Percentiles rank a stretch among this genome's conserved stretches.
phyloP scores from a whole-genome alignment of 208 protist genomes.

The Phytomonas francai region DNA sequence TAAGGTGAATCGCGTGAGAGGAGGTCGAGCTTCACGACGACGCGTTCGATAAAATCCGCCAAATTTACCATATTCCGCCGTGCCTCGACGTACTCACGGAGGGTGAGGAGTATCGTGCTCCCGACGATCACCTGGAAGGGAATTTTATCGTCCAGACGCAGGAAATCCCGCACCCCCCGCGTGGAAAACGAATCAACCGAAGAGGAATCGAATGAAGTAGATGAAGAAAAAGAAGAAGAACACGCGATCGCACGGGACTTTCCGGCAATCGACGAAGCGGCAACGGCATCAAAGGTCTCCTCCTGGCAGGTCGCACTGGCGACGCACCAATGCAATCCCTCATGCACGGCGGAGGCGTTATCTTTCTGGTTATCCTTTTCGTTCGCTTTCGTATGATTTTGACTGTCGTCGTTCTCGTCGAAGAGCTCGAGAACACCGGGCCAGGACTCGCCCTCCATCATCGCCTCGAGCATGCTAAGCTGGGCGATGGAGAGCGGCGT shows the following conservation, averaged over 20 bases:
- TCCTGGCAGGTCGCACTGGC: conserved; percentile 19
- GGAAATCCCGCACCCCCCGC: not conserved
- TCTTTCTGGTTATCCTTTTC: not conserved
- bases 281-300: conserved; percentile 13
- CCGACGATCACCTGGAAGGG: conserved; percentile 18
- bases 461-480: conserved; percentile 28
- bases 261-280: conserved; percentile 8
- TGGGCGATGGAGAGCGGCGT: conserved; percentile 24
- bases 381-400: not conserved
- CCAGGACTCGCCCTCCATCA: conserved; percentile 38
- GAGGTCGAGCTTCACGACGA: conserved; percentile 45
- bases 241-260: not conserved
- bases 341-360: conserved; percentile 1
- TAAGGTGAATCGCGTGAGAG: not conserved
- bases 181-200: no score
- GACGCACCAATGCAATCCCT: conserved; percentile 56
- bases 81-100: conserved; percentile 54
- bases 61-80: conserved; percentile 44
- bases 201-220: no score
- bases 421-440: conserved; percentile 25
- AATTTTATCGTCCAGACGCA: no score
- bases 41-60: conserved; percentile 51
- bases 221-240: no score
- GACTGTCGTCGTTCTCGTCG: not conserved
- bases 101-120: conserved; percentile 40